Evolutionary conservation across 495 filamentous ascomycete genomes (phyloP), one percentile per base, ranked within the genome.

Genomic region (Hypoxylon fuscum): DNA sequence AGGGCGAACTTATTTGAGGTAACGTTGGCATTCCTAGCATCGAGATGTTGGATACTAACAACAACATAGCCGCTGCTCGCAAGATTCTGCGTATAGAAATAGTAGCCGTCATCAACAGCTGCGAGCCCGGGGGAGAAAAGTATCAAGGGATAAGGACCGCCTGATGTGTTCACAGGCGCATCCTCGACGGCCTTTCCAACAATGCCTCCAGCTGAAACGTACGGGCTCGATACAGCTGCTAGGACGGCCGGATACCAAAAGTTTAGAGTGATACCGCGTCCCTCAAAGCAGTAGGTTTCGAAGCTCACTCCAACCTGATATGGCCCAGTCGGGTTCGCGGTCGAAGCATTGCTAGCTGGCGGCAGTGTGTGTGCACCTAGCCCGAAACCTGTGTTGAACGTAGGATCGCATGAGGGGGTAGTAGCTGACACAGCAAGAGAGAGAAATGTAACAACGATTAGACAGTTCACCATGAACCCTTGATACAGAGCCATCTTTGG

Each of bases 271-370:
- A 45, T 23, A 10, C 42, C n/a, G 22, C 42, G 42, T 1, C 23
- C 23, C n/a, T 45, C 22, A 23, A 45, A 45, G 22, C 42, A 45
- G 7, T 45, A 45, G 42, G 42, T 45, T n/a, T 45, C 42, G 23
- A 45, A 45, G 42, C 42, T 45, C 42, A 45, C 42, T 29, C 42
- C 42, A 15, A 45, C 42, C 12, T 31, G 21, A 10, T 45, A 29
- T 12, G 42, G 42, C 23, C 42, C 42, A 29, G 23, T 29, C 11
- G 42, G 42, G 23, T 45, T 23, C 10, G 42, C 42, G 1, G 42
- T 45, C 23, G 42, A 17, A 29, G 29, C 42, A 10, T 45, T 45
- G 12, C 1, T 17, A 12, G 42, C 42, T 17, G 42, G 42, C 9
- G 42, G 42, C 8, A 45, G 23, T 3, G 22, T 25, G 11, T 2